These are phyloP conservation scores for Silene conica DNA, from an alignment of 148 eudicot genomes.

Conservation along the genomic window DNA sequence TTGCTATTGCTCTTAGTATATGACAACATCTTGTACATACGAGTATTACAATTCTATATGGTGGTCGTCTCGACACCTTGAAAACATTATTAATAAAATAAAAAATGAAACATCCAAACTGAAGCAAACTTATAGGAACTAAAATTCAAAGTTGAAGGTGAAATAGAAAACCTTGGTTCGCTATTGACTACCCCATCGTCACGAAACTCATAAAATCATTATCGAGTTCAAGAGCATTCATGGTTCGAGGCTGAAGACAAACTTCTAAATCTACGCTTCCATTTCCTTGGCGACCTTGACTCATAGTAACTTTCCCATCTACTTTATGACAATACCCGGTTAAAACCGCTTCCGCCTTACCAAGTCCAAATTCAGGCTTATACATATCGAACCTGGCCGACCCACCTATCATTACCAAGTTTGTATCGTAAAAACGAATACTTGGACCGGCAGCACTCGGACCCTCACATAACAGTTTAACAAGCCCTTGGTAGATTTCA, in stretches of 20 bases:
- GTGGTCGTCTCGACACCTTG: too few species aligned
- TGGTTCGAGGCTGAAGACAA: slow-evolving; percentile 45
- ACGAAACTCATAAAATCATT: slow-evolving; percentile 58
- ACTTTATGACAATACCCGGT: slow-evolving; percentile 57
- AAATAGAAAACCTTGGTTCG: too few species aligned
- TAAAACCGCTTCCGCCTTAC: slow-evolving; percentile 45
- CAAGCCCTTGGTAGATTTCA: not conserved
- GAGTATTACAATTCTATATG: too few species aligned
- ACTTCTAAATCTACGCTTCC: slow-evolving; percentile 71
- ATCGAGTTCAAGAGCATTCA: slow-evolving; percentile 55
- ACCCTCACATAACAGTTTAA: not conserved
- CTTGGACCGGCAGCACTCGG: slow-evolving; percentile 24
- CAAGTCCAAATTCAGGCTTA: slow-evolving; percentile 75
- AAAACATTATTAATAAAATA: too few species aligned
- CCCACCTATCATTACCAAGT: slow-evolving; percentile 49
- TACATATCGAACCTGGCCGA: slow-evolving; percentile 70
- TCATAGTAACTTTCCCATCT: slow-evolving; percentile 72
- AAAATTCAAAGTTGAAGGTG: too few species aligned
- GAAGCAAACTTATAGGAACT: too few species aligned
- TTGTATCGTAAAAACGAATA: slow-evolving; percentile 35
- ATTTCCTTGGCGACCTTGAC: slow-evolving; percentile 49
- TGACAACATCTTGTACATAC: too few species aligned
- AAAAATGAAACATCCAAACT: too few species aligned
- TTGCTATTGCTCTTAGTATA: too few species aligned
- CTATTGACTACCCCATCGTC: not conserved